phyloP scores from a whole-genome alignment of 2,329 filamentous ascomycete genomes.

The Nothophoma quercina region DNA sequence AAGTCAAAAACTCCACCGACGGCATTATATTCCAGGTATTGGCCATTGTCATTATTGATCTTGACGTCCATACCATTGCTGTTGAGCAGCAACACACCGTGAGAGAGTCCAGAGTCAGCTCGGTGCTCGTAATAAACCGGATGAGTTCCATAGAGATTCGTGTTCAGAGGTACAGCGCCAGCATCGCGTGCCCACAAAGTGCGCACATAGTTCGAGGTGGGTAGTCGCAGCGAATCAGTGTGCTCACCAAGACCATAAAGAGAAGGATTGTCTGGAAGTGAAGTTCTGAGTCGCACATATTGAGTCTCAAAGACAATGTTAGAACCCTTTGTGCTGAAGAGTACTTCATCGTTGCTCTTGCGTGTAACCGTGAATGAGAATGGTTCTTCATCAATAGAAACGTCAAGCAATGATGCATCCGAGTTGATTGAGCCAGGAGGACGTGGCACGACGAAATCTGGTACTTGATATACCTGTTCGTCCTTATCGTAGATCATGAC shows the following conservation, averaged over 20 bases:
- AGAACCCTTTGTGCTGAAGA: conserved; percentile 75
- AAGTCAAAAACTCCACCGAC: conserved; percentile 78
- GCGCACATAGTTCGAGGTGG: conserved; percentile 72
- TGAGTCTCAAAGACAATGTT: conserved; percentile 77
- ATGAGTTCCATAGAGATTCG: conserved; percentile 77
- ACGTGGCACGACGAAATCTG: conserved; percentile 72
- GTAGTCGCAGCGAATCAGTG: conserved; percentile 71
- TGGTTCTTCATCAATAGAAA: conserved; percentile 63
- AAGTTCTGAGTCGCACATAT: conserved; percentile 75
- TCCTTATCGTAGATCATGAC: conserved; percentile 75
- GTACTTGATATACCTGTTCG: conserved; percentile 76
- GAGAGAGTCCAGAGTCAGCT: conserved; percentile 46
- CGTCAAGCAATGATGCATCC: conserved; percentile 57
- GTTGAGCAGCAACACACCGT: conserved; percentile 46
- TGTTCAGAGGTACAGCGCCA: conserved; percentile 64
- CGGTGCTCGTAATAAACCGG: conserved; percentile 78
- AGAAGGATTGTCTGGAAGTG: conserved; percentile 70
- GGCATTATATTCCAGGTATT: conserved; percentile 80
- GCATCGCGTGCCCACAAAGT: conserved; percentile 76
- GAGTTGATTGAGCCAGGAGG: conserved; percentile 51
- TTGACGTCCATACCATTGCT: conserved; percentile 72
- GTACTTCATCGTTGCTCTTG: conserved; percentile 62
- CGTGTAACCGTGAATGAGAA: conserved; percentile 73
- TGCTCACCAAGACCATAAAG: conserved; percentile 83
- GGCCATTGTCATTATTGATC: conserved; percentile 69